phyloP scores from a whole-genome alignment of 2,329 filamentous ascomycete species.

The Botryosphaeria dothidea region DNA sequence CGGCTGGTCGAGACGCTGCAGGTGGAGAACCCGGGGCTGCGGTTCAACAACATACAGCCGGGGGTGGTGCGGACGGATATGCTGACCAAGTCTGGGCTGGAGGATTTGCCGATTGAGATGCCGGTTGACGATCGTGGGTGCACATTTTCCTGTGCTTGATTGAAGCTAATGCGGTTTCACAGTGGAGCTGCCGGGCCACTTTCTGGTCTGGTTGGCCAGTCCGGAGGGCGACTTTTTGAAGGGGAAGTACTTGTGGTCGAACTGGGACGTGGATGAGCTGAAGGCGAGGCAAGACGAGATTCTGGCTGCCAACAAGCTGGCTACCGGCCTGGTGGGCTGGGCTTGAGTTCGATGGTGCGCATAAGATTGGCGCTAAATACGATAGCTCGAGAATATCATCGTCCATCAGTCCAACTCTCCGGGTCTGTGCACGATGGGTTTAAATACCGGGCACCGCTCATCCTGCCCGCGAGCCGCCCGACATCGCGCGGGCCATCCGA shows the following conservation, averaged over 20 bases:
- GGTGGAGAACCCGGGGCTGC: conserved; percentile 38
- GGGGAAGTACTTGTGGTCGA: conserved; percentile 26
- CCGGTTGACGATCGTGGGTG: background rate
- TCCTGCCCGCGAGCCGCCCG: no score
- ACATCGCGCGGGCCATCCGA: no score
- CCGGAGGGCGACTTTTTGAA: conserved; percentile 26
- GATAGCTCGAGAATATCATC: no score
- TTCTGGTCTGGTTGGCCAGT: conserved; percentile 35
- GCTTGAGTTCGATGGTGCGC: background rate
- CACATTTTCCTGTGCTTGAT: background rate
- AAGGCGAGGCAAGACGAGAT: conserved; percentile 26
- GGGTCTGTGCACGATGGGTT: no score
- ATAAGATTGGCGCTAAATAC: no score
- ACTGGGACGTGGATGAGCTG: conserved; percentile 37
- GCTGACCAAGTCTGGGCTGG: conserved; percentile 20
- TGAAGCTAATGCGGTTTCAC: background rate
- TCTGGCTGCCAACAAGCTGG: background rate
- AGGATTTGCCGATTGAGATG: background rate
- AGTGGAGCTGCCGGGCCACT: conserved; percentile 30
- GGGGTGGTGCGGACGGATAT: conserved; percentile 44
- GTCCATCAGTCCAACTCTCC: no score
- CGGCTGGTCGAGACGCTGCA: conserved; percentile 41
- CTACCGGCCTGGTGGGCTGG: background rate
- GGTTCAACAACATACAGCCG: conserved; percentile 44
- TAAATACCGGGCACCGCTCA: no score